These are phyloP conservation scores for Ochetophila trinervis DNA, from an alignment of 306 rosid genomes.

Conservation along the genomic window DNA sequence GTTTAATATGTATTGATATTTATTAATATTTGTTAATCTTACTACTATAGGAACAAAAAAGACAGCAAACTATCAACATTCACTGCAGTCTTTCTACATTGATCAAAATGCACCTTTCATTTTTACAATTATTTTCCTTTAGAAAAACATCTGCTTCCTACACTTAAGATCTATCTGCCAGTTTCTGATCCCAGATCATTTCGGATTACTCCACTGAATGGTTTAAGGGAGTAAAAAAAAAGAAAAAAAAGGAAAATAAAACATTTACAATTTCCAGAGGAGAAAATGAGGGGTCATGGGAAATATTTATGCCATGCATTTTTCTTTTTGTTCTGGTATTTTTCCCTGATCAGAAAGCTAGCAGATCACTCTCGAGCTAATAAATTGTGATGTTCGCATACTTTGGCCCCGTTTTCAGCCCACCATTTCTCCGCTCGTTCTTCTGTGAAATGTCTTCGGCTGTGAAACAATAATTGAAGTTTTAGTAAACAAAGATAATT, in stretches of 20 bases:
- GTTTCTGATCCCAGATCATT: constrained; percentile 16
- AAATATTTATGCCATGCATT: constrained; percentile 8
- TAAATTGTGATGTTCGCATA: constrained; percentile 61
- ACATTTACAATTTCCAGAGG: constrained; percentile 39
- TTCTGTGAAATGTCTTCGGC: constrained; percentile 86
- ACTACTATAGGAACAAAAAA: neutral
- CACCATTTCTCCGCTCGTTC: constrained; percentile 88
- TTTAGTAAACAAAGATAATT: constrained; percentile 19
- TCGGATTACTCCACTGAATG: constrained; percentile 21
- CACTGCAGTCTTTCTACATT: constrained; percentile 7
- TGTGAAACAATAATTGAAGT: constrained; percentile 38
- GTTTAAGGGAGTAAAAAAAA: constrained; percentile 23
- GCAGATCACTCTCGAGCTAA: constrained; percentile 40
- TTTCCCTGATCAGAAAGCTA: neutral
- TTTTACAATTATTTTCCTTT: constrained; percentile 3
- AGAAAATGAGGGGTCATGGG: constrained; percentile 18
- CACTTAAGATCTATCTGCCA: constrained; percentile 32
- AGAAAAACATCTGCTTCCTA: constrained; percentile 9
- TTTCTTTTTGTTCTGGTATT: neutral
- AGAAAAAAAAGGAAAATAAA: no score
- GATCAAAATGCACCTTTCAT: neutral
- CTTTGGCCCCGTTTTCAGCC: constrained; percentile 68
- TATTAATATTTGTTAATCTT: no score
- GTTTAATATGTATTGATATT: no score
- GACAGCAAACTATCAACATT: neutral